Evolutionary conservation across 164 flowering plant species (phyloP).

Genomic region (Liriodendron chinense): DNA sequence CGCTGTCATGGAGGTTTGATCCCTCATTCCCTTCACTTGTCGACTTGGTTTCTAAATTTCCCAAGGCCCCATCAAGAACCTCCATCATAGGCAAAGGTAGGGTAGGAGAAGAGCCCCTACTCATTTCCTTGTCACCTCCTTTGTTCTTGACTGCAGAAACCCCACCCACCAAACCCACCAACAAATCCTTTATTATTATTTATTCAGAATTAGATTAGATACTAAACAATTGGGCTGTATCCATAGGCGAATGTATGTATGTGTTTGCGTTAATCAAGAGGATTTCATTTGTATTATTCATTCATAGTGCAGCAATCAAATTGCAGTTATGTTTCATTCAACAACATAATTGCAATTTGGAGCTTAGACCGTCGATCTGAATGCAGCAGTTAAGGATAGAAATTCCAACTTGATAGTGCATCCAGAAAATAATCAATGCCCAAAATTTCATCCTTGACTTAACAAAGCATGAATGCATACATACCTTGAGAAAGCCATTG

Average conservation of each 20-base stretch:
- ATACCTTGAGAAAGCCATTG: constrained; percentile 43
- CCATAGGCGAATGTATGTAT: too few species aligned
- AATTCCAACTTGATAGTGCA: background rate
- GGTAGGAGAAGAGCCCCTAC: constrained; percentile 21
- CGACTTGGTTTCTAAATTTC: constrained; percentile 35
- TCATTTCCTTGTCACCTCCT: constrained; percentile 41
- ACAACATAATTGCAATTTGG: background rate
- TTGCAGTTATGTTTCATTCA: background rate
- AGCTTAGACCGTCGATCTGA: background rate
- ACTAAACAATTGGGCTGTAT: too few species aligned
- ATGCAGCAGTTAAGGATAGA: background rate
- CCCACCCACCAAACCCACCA: background rate
- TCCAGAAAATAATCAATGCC: background rate
- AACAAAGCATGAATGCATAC: background rate
- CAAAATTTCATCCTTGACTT: background rate
- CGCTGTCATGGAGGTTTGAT: constrained; percentile 40
- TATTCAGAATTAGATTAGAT: too few species aligned
- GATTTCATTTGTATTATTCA: too few species aligned
- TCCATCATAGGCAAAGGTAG: constrained; percentile 10
- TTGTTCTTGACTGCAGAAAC: constrained; percentile 36
- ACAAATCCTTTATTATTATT: background rate
- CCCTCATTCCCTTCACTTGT: constrained; percentile 14
- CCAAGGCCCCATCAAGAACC: constrained; percentile 18
- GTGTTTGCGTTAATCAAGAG: too few species aligned
- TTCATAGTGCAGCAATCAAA: background rate